A percentile compares a stretch with the other conserved stretches of the same genome.
These are phyloP conservation scores for Pseudogymnoascus sp. DNA, from an alignment of 2,329 filamentous ascomycete genomes.

Conservation along the genomic window DNA sequence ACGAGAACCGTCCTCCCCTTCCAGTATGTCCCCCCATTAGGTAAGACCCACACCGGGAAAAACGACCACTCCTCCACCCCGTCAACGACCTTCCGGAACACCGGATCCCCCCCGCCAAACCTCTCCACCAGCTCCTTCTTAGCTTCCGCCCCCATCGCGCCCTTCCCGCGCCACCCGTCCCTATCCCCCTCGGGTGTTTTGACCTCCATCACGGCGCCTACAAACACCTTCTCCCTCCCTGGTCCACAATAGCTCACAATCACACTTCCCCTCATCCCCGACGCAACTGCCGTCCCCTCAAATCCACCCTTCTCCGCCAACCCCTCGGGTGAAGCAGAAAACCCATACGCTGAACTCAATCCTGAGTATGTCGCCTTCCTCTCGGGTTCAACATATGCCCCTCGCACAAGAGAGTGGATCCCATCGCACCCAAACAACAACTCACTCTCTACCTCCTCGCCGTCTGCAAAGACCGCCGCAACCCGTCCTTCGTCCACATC, in stretches of 20 bases:
- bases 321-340: not conserved
- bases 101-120: conserved; percentile 11
- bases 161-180: conserved; percentile 15
- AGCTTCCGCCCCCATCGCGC: conserved; percentile 7
- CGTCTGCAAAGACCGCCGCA: conserved; percentile 23
- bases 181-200: conserved; percentile 11
- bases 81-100: conserved; percentile 9
- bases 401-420: conserved; percentile 27
- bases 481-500: conserved; percentile 12
- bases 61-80: conserved; percentile 13
- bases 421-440: conserved; percentile 30
- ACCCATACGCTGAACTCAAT: conserved; percentile 11
- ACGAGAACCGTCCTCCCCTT: conserved; percentile 14
- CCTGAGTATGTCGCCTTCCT: conserved; percentile 11
- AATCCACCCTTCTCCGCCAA: conserved; percentile 11
- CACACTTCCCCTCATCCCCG: conserved; percentile 13
- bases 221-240: conserved; percentile 12
- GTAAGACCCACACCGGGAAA: conserved; percentile 16
- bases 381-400: conserved; percentile 16
- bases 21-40: conserved; percentile 13
- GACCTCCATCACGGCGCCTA: conserved; percentile 14
- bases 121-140: conserved; percentile 12
- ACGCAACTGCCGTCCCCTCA: conserved; percentile 11
- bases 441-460: conserved; percentile 19
- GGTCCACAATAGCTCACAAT: conserved; percentile 12